These are phyloP conservation scores for Arthrobotrys conoides DNA, from an alignment of 2,329 filamentous ascomycete species.

Conservation along the genomic window DNA sequence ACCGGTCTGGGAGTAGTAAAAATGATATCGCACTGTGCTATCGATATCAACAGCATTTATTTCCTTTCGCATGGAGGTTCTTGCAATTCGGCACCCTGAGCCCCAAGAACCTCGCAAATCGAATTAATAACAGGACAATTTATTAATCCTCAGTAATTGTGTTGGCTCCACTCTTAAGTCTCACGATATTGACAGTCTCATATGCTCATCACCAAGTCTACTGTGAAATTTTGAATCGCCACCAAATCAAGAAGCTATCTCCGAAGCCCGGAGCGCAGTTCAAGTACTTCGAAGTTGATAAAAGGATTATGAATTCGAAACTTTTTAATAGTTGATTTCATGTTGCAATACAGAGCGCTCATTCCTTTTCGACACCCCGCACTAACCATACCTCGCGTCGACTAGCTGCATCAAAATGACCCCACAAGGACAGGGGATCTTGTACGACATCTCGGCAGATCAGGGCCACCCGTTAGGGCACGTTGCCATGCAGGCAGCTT, in stretches of 20 bases:
- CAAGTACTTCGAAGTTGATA: neutral
- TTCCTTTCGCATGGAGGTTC: no score
- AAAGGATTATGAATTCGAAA: conserved; percentile 27
- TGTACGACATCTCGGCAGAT: conserved; percentile 56
- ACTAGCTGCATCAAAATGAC: conserved; percentile 15
- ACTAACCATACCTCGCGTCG: conserved; percentile 30
- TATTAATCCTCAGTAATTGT: neutral
- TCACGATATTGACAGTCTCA: no score
- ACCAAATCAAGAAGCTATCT: conserved; percentile 30
- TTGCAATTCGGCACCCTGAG: neutral
- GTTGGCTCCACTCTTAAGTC: neutral
- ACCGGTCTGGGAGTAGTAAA: neutral
- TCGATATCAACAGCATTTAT: neutral
- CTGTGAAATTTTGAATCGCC: conserved; percentile 1
- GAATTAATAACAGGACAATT: neutral
- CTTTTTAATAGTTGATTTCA: neutral
- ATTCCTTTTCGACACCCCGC: conserved; percentile 5
- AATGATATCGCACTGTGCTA: neutral
- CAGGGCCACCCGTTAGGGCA: conserved; percentile 58
- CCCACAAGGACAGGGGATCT: conserved; percentile 32
- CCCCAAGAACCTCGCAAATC: no score
- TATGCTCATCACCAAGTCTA: neutral
- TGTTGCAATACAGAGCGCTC: neutral
- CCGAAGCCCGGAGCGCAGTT: conserved; percentile 15
- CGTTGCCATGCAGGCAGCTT: conserved; percentile 19